Conservation (phyloP, 2,329 filamentous ascomycete species). For the Trichoderma lentiforme region DNA sequence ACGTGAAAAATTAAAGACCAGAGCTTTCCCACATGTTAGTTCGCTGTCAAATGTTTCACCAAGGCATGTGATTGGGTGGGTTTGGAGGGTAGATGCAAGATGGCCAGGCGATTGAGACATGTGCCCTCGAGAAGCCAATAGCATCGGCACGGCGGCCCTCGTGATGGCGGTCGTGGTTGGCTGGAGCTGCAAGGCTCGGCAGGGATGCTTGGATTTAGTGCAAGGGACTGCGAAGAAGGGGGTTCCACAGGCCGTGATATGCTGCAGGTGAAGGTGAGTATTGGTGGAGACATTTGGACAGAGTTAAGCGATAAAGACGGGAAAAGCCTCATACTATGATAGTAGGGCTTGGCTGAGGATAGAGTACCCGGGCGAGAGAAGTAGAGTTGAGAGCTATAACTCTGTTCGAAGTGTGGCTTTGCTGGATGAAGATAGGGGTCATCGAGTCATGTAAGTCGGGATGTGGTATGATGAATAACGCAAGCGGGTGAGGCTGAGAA, state of each 20-base stretch:
- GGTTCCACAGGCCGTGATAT: not conserved
- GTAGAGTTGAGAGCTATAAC: not conserved
- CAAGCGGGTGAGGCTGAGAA: not conserved
- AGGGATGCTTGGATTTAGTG: not conserved
- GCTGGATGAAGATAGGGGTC: not conserved
- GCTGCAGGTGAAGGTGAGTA: not conserved
- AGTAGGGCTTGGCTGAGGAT: not conserved
- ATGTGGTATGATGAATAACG: not conserved
- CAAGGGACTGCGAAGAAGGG: not conserved
- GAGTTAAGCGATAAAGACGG: not conserved
- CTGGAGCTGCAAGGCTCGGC: conserved; percentile 10
- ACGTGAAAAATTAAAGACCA: not conserved
- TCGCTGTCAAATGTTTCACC: not conserved
- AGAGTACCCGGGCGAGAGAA: not conserved
- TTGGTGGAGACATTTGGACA: not conserved
- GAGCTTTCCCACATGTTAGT: not conserved
- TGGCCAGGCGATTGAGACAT: not conserved
- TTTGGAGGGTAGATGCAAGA: not conserved
- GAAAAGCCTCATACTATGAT: conserved; percentile 3
- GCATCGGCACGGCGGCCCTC: conserved; percentile 1
- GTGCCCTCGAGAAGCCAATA: conserved; percentile 11
- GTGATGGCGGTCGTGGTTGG: conserved; percentile 10
- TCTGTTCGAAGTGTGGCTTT: not conserved
- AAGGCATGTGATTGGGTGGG: conserved; percentile 2
- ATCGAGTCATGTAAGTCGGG: not conserved